Evolutionary conservation across 257 asterid species (phyloP).

Genomic region (Linaria vulgaris): DNA sequence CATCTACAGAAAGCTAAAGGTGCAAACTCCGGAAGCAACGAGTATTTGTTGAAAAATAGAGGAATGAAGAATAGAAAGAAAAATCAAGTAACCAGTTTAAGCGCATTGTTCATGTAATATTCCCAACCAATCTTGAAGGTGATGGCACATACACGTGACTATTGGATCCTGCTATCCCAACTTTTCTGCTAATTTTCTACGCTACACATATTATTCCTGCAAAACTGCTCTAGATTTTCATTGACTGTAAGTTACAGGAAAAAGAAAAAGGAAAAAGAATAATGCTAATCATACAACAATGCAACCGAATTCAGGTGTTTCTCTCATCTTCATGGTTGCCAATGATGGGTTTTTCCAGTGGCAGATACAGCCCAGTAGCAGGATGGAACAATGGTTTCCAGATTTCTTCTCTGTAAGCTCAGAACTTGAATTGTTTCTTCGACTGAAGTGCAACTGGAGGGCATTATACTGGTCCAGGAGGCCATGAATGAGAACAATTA

Average conservation of each 20-base stretch:
- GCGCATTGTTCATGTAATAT: constrained; percentile 49
- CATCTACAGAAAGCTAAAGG: constrained; percentile 20
- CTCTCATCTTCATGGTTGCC: constrained; percentile 51
- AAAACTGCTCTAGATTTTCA: constrained; percentile 65
- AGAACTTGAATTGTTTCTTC: background rate
- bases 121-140: constrained; percentile 53
- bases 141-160: constrained; percentile 61
- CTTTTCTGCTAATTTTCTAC: constrained; percentile 47
- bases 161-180: constrained; percentile 52
- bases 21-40: constrained; percentile 22
- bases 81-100: constrained; percentile 37
- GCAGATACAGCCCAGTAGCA: constrained; percentile 39
- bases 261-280: constrained; percentile 41
- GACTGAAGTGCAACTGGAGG: constrained; percentile 30
- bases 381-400: constrained; percentile 43
- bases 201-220: constrained; percentile 69
- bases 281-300: constrained; percentile 84
- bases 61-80: background rate
- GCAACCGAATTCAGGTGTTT: constrained; percentile 48
- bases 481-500: constrained; percentile 31
- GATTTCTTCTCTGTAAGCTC: constrained; percentile 34
- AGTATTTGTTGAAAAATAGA: constrained; percentile 4
- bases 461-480: constrained; percentile 38
- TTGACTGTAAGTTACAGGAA: constrained; percentile 73
- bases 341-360: constrained; percentile 33